phyloP scores from a whole-genome alignment of 2,329 filamentous ascomycete genomes.

The Geoglossum cookeanum region DNA sequence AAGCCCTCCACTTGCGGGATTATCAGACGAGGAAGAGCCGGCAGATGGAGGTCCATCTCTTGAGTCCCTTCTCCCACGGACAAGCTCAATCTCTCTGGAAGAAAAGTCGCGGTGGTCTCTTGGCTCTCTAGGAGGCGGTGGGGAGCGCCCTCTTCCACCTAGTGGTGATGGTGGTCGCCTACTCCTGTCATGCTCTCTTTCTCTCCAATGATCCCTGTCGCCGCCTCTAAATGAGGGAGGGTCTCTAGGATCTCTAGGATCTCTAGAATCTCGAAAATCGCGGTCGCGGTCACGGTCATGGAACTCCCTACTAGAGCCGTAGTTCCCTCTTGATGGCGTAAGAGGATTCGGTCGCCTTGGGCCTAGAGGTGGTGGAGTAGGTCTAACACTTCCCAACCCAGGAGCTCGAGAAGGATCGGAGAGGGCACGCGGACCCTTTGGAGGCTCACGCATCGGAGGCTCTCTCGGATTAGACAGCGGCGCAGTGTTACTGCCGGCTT shows the following conservation, averaged over 20 bases:
- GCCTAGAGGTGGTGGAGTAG: slow-evolving; percentile 26
- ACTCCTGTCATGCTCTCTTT: slow-evolving; percentile 32
- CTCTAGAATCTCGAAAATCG: slow-evolving; percentile 27
- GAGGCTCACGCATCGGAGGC: slow-evolving; percentile 46
- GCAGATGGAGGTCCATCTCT: slow-evolving; percentile 28
- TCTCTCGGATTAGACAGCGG: slow-evolving; percentile 39
- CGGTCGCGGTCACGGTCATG: slow-evolving; percentile 38
- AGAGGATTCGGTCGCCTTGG: neutral
- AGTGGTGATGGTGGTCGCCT: slow-evolving; percentile 41
- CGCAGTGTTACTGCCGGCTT: slow-evolving; percentile 27
- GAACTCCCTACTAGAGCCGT: slow-evolving; percentile 39
- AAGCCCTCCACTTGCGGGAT: slow-evolving; percentile 30
- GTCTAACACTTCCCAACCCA: slow-evolving; percentile 23
- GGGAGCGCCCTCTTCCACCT: slow-evolving; percentile 40
- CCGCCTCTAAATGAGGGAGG: slow-evolving; percentile 1
- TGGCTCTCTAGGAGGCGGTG: slow-evolving; percentile 37
- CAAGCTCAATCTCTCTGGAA: slow-evolving; percentile 45
- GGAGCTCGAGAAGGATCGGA: slow-evolving; percentile 36
- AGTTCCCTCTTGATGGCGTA: slow-evolving; percentile 30
- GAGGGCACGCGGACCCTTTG: slow-evolving; percentile 63
- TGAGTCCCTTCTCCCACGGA: slow-evolving; percentile 27
- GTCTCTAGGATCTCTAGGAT: slow-evolving; percentile 33
- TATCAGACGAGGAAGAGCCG: slow-evolving; percentile 42
- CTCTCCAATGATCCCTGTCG: slow-evolving; percentile 7
- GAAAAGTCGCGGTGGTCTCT: slow-evolving; percentile 43